Evolutionary conservation across 495 filamentous ascomycete species (phyloP), one percentile per base, ranked within the genome.

Genomic region (Aspergillus mulundensis): DNA sequence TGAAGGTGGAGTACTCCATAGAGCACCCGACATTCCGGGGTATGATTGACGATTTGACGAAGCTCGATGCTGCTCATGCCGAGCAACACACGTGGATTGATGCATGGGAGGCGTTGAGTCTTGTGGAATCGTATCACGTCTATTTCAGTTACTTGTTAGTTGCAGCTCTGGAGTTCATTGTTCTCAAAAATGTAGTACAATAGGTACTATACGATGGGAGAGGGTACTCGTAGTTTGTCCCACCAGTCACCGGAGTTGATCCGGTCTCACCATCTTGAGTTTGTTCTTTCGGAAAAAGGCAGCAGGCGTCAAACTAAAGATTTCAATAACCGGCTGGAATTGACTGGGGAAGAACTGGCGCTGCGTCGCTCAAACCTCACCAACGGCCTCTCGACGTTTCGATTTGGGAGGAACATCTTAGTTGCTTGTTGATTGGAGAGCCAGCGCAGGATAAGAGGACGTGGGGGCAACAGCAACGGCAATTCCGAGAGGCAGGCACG

Each of bases 361-460:
- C 5, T 36, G 32, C 32, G 32, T 36, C 32, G 7, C 32, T 15
- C 32, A 36, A 36, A 14, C 32, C 32, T 10, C 12, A 5, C 32
- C 11, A 10, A 10, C 12, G 5, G 32, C 32, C 32, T 36, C 11
- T 36, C 12, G 32, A 15, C 11, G 32, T 14, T 10, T 36, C 11
- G 32, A 36, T 15, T 7, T 10, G 32, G 12, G 12, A 15, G 12
- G 32, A 36, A 36, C 11, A 7, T 11, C 32, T 7, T 36, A 15
- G 44, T 23, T 16, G 28, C 24, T 21, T 30, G 19, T 18, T 50
- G 3, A 21, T 18, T 18, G 41, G 41, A 44, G 41, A 23, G 21
- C 15, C 14, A 1, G 19, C 16, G 16, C 53, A 38, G 53, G 53
- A 45, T 46, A 55, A 55, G 43, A 48, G 43, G 48, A 20, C 53